Conservation (phyloP, 192 early-diverging fungal species). For the Entrophospora sp. region DNA sequence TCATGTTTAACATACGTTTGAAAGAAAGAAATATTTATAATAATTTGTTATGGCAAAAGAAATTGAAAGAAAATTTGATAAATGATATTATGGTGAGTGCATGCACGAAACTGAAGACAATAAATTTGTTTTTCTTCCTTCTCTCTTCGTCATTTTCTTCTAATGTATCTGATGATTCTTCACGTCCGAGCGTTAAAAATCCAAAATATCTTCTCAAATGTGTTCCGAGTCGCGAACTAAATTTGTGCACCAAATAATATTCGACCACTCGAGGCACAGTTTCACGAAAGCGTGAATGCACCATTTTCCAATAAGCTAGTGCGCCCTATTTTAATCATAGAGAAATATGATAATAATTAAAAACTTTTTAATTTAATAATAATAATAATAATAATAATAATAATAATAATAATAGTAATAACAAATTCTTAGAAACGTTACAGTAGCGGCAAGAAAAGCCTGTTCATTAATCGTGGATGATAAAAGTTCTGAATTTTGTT, state of each 20-base stretch:
- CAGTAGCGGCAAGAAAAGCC: neutral
- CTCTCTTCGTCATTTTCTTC: too few species aligned
- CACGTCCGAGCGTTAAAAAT: too few species aligned
- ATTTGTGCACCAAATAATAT: neutral
- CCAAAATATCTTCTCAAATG: neutral
- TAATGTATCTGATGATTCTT: too few species aligned
- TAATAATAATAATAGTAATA: neutral
- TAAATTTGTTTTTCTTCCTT: too few species aligned
- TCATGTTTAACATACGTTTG: too few species aligned
- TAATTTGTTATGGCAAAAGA: too few species aligned
- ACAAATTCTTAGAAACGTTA: neutral
- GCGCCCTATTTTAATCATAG: too few species aligned
- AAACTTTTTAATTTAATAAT: neutral
- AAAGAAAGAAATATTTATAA: too few species aligned
- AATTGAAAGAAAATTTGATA: too few species aligned
- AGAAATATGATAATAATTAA: neutral
- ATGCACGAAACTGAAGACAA: too few species aligned
- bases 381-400: neutral
- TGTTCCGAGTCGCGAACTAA: neutral
- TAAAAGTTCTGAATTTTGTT: neutral
- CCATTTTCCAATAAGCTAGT: neutral
- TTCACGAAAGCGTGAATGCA: neutral
- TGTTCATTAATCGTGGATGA: neutral
- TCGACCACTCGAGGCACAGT: neutral
- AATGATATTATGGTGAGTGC: too few species aligned